phyloP scores from a whole-genome alignment of 345 rosid genomes.

The Microthlaspi erraticum region DNA sequence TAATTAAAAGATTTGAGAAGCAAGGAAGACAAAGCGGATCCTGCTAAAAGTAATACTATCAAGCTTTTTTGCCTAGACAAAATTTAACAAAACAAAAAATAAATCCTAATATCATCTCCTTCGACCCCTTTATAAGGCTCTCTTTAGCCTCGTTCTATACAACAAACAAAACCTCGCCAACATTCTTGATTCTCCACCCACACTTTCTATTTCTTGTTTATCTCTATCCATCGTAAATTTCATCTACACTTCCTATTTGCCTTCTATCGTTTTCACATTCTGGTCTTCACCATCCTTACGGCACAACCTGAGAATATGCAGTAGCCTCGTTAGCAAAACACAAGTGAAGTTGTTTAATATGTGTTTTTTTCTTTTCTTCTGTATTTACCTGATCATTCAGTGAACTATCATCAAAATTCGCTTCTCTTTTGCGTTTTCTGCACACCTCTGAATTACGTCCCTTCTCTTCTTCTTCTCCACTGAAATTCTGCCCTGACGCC shows the following conservation, averaged over 20 bases:
- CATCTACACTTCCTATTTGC: constrained; percentile 39
- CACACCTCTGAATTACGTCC: constrained; percentile 30
- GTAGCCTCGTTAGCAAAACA: constrained; percentile 24
- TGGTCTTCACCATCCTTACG: constrained; percentile 34
- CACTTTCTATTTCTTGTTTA: background rate
- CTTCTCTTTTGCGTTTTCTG: constrained; percentile 40
- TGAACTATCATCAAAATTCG: constrained; percentile 32
- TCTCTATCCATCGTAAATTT: constrained; percentile 30
- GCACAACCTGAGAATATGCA: constrained; percentile 43
- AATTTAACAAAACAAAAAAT: constrained; percentile 22
- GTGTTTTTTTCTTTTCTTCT: background rate
- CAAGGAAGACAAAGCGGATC: background rate
- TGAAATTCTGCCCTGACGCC: constrained; percentile 80
- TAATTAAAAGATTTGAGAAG: constrained; percentile 24
- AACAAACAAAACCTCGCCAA: constrained; percentile 22
- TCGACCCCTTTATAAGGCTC: constrained; percentile 34
- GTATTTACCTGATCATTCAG: constrained; percentile 43
- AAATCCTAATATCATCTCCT: constrained; percentile 20
- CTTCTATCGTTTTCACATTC: constrained; percentile 7
- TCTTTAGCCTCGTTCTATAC: constrained; percentile 38
- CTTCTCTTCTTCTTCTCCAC: constrained; percentile 46
- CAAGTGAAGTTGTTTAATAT: constrained; percentile 1
- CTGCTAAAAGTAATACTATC: constrained; percentile 10
- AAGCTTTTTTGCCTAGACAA: constrained; percentile 5
- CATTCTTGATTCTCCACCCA: constrained; percentile 9